Evolutionary conservation across 352 stramenopile species (phyloP).

Genomic region (Globisporangium takayamanum): DNA sequence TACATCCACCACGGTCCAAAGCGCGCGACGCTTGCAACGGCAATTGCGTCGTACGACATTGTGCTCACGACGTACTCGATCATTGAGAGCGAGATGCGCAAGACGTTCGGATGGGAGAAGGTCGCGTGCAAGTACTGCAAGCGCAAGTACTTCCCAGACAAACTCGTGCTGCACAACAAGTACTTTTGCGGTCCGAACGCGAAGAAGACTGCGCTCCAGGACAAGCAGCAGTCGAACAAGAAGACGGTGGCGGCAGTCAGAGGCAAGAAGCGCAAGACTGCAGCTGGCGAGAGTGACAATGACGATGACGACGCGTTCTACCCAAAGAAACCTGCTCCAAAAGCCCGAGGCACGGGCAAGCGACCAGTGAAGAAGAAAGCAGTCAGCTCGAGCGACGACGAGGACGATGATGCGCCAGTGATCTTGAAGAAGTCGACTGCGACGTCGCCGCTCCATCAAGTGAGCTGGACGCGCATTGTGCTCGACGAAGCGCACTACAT

Average conservation of each 20-base stretch:
- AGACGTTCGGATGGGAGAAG: constrained; percentile 66
- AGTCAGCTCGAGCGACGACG: constrained; percentile 24
- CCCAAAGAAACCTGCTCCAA: constrained; percentile 43
- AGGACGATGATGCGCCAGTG: constrained; percentile 16
- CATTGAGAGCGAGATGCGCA: constrained; percentile 88
- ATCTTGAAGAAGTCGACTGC: constrained; percentile 30
- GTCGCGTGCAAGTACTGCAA: constrained; percentile 95
- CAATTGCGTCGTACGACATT: constrained; percentile 95
- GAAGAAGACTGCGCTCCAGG: constrained; percentile 29
- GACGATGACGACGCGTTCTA: constrained; percentile 36
- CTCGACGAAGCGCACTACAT: constrained; percentile 96
- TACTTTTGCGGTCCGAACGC: constrained; percentile 98
- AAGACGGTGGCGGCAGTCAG: background rate
- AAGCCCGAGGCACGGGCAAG: constrained; percentile 28
- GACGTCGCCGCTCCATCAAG: constrained; percentile 87
- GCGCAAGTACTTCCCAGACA: constrained; percentile 89
- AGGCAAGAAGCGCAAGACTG: constrained; percentile 33
- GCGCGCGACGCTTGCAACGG: constrained; percentile 42
- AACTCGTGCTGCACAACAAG: constrained; percentile 92
- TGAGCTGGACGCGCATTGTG: constrained; percentile 97
- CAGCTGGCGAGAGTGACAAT: constrained; percentile 53
- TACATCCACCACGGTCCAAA: constrained; percentile 96
- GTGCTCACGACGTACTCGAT: constrained; percentile 99
- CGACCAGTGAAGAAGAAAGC: constrained; percentile 12
- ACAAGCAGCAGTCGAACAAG: constrained; percentile 62